Percentiles rank a stretch among this genome's conserved stretches.
Conservation (phyloP, 2,329 filamentous ascomycete species). For the Talaromyces sp. region DNA sequence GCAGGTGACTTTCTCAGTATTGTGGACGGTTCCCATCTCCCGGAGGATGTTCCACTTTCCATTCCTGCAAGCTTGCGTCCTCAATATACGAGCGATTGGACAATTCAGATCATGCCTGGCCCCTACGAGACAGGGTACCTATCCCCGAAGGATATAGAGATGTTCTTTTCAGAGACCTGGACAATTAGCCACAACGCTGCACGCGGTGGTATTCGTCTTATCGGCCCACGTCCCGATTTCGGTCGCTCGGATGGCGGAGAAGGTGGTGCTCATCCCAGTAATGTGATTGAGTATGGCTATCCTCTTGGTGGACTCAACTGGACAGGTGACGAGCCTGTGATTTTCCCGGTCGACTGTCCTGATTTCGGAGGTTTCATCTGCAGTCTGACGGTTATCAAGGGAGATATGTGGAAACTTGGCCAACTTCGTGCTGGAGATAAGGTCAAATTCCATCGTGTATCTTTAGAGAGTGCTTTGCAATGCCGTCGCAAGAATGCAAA, state of each 20-base stretch:
- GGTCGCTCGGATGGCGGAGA: conserved; percentile 61
- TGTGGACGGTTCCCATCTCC: not conserved
- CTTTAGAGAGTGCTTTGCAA: conserved; percentile 51
- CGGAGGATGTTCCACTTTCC: not conserved
- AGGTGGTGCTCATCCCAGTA: conserved; percentile 62
- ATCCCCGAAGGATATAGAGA: conserved; percentile 52
- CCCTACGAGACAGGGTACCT: conserved; percentile 59
- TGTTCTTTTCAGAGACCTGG: conserved; percentile 43
- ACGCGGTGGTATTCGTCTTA: conserved; percentile 59
- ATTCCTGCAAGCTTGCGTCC: conserved; percentile 49
- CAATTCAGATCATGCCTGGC: conserved; percentile 55
- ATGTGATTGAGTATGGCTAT: conserved; percentile 61
- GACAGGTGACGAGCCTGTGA: conserved; percentile 52
- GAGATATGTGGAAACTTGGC: conserved; percentile 62
- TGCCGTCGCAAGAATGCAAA: conserved; percentile 30
- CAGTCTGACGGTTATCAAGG: conserved; percentile 56
- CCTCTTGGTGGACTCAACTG: conserved; percentile 59
- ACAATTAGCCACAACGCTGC: conserved; percentile 54
- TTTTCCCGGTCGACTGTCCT: conserved; percentile 60
- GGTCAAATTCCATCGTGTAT: conserved; percentile 52
- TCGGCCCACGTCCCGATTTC: conserved; percentile 59
- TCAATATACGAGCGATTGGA: conserved; percentile 52
- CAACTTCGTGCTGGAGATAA: conserved; percentile 61
- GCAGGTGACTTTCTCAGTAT: conserved; percentile 52
- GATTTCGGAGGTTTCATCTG: conserved; percentile 62